These are phyloP conservation scores for Colletotrichum filicis DNA, from an alignment of 2,329 filamentous ascomycete species.

Conservation along the genomic window DNA sequence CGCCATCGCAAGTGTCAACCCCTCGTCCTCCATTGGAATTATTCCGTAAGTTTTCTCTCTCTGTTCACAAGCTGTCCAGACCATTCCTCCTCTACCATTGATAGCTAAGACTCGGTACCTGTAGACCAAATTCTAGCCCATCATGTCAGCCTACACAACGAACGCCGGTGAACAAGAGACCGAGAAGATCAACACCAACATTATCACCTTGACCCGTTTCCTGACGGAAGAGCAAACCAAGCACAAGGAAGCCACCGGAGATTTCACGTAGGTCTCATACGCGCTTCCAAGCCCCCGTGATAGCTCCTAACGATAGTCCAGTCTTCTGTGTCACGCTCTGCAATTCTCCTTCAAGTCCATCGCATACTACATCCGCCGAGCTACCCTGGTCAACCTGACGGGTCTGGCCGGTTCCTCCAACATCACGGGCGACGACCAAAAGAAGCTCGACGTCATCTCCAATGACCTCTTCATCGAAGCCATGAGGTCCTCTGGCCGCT, in stretches of 20 bases:
- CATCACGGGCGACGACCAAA: slow-evolving; percentile 96
- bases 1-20: slow-evolving; percentile 27
- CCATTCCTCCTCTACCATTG: not conserved
- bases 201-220: slow-evolving; percentile 94
- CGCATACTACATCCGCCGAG: slow-evolving; percentile 97
- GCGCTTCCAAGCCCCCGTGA: not conserved
- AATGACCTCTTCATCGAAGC: slow-evolving; percentile 97
- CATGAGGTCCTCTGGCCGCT: slow-evolving; percentile 93
- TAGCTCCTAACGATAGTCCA: slow-evolving; percentile 48
- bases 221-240: slow-evolving; percentile 96
- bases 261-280: slow-evolving; percentile 84
- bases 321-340: slow-evolving; percentile 94
- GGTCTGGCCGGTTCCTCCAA: slow-evolving; percentile 96
- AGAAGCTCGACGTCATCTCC: slow-evolving; percentile 99
- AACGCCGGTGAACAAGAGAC: slow-evolving; percentile 61
- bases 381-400: slow-evolving; percentile 93
- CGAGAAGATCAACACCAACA: slow-evolving; percentile 94
- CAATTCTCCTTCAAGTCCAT: slow-evolving; percentile 99
- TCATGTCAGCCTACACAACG: slow-evolving; percentile 37
- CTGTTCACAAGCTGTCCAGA: not conserved
- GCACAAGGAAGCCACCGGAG: slow-evolving; percentile 93
- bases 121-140: not conserved
- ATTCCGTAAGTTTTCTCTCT: slow-evolving; percentile 9
- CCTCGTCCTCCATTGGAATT: not conserved
- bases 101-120: not conserved